Conservation (phyloP, 768 basidiomycete species). For the Phlegmacium glaucopus region DNA sequence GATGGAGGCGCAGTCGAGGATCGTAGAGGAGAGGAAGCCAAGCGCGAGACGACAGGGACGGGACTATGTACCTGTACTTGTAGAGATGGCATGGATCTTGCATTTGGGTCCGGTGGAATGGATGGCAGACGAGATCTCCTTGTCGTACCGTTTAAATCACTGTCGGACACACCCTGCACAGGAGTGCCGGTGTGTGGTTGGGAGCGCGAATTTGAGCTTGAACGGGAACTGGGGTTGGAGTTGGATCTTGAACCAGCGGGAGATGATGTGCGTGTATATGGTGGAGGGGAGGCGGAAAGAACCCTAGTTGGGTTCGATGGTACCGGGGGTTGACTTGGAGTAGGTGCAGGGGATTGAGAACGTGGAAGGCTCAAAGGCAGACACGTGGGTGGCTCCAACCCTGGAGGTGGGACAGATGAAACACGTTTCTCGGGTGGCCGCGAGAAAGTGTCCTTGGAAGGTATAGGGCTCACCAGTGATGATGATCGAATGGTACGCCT, state of each 20-base stretch:
- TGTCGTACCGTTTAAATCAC: background rate
- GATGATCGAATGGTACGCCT: conserved; percentile 10
- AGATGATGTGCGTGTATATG: conserved; percentile 12
- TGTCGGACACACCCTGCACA: background rate
- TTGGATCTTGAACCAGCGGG: conserved; percentile 7
- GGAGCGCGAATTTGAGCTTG: conserved; percentile 4
- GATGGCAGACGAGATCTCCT: conserved; percentile 17
- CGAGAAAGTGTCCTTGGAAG: conserved; percentile 2
- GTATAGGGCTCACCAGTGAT: conserved; percentile 10
- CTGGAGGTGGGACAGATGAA: conserved; percentile 18
- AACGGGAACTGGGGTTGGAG: conserved; percentile 5
- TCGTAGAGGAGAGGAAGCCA: background rate
- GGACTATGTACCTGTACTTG: conserved; percentile 6
- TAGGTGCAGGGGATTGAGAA: conserved; percentile 1
- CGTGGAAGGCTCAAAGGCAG: too few species aligned
- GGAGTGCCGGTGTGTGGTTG: conserved; percentile 4
- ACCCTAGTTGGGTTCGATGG: background rate
- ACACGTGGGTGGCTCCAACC: conserved; percentile 3
- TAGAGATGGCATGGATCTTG: conserved; percentile 6
- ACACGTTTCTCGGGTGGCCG: conserved; percentile 7
- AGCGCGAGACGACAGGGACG: background rate
- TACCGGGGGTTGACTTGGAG: background rate
- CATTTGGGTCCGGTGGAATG: conserved; percentile 16
- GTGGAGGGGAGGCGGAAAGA: conserved; percentile 13
- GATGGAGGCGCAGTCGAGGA: conserved; percentile 2